Percentiles rank a stretch among this genome's conserved stretches.
phyloP scores from a whole-genome alignment of 352 stramenopile genomes.

The Globisporangium okanoganense region DNA sequence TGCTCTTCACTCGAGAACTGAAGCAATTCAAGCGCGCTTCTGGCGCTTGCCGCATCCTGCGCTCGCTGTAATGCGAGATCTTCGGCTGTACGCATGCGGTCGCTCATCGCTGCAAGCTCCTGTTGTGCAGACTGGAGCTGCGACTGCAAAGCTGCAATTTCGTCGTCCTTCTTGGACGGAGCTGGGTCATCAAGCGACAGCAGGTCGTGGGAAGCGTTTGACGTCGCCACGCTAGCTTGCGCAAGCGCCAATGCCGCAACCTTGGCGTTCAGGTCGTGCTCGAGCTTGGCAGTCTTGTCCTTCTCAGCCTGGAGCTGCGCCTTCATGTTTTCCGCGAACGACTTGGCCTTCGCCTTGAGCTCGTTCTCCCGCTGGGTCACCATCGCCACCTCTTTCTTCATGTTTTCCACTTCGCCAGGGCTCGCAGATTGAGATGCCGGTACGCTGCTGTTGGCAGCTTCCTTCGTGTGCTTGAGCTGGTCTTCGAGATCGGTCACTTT shows the following conservation, averaged over 20 bases:
- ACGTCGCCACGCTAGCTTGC: conserved; percentile 16
- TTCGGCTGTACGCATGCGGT: conserved; percentile 32
- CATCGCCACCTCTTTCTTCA: conserved; percentile 43
- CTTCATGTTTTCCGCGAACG: conserved; percentile 67
- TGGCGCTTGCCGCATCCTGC: conserved; percentile 20
- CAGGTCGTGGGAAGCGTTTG: conserved; percentile 13
- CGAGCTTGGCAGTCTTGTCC: conserved; percentile 40
- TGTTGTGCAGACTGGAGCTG: conserved; percentile 32
- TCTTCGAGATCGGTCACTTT: conserved; percentile 54
- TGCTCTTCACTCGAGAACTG: conserved; percentile 37
- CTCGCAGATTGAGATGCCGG: background rate
- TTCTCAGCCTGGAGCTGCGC: conserved; percentile 59
- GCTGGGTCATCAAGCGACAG: conserved; percentile 15
- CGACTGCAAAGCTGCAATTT: conserved; percentile 34
- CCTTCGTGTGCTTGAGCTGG: conserved; percentile 33
- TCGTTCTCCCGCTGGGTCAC: conserved; percentile 52
- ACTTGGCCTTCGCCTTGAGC: conserved; percentile 64
- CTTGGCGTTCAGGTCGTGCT: conserved; percentile 51
- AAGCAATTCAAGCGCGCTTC: conserved; percentile 33
- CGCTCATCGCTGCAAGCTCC: conserved; percentile 25
- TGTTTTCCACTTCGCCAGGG: conserved; percentile 26
- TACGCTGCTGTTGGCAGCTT: background rate
- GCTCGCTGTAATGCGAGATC: conserved; percentile 25
- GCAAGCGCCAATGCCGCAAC: conserved; percentile 24
- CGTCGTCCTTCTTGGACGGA: conserved; percentile 20